Percentiles rank a stretch among this genome's conserved stretches.
These are phyloP conservation scores for Acacia melanoxylon DNA, from an alignment of 306 rosid species.

Conservation along the genomic window DNA sequence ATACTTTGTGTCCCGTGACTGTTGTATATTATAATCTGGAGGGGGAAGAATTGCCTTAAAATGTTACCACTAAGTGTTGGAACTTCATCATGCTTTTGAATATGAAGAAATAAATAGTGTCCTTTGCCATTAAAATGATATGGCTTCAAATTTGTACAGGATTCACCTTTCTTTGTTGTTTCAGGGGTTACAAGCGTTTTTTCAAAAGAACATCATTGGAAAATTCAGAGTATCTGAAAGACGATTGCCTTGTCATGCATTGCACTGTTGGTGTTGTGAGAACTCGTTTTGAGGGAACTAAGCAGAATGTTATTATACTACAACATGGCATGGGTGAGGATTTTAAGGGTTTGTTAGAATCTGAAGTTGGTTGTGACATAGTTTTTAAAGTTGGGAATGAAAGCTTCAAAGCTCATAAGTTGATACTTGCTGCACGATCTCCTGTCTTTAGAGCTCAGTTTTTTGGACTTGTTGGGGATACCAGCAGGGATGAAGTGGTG, in stretches of 20 bases:
- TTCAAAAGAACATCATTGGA: slow-evolving; percentile 68
- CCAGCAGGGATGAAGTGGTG: slow-evolving; percentile 55
- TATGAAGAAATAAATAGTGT: background rate
- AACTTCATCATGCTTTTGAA: background rate
- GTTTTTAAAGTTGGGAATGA: slow-evolving; percentile 75
- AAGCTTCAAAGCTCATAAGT: slow-evolving; percentile 77
- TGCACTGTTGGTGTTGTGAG: slow-evolving; percentile 96
- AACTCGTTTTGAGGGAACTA: slow-evolving; percentile 64
- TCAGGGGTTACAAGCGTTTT: slow-evolving; percentile 94
- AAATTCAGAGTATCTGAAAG: slow-evolving; percentile 10
- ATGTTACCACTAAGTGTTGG: background rate
- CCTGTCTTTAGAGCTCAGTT: slow-evolving; percentile 82
- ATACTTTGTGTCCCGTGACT: background rate
- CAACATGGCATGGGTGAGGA: slow-evolving; percentile 63
- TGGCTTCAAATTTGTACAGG: background rate
- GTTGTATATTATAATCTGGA: background rate
- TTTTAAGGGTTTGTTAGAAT: slow-evolving; percentile 69
- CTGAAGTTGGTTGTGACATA: slow-evolving; percentile 69
- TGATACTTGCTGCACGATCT: slow-evolving; percentile 86
- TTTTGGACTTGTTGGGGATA: slow-evolving; percentile 76
- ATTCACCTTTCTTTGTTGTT: slow-evolving; percentile 5
- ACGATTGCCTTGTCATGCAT: slow-evolving; percentile 41
- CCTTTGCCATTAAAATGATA: background rate
- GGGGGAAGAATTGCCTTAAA: background rate
- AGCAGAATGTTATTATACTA: slow-evolving; percentile 42